These are phyloP conservation scores for Orbilia oligospora DNA, from an alignment of 2,329 filamentous ascomycete species.

Conservation along the genomic window DNA sequence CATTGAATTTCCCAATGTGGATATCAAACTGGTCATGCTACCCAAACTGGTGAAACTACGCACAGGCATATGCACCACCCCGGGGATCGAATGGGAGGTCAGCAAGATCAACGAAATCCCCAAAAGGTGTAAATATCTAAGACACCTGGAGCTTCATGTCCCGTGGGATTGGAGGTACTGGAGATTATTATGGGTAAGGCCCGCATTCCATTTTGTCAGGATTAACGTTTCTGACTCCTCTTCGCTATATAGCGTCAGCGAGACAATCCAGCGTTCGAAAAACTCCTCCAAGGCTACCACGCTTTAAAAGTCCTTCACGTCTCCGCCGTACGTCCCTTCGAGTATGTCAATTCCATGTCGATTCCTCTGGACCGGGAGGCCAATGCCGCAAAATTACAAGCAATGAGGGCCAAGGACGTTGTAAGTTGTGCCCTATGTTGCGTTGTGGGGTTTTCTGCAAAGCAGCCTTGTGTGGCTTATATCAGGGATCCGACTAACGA, in stretches of 20 bases:
- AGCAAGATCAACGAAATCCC: slow-evolving; percentile 59
- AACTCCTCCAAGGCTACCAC: slow-evolving; percentile 54
- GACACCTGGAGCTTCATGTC: slow-evolving; percentile 56
- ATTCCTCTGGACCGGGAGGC: slow-evolving; percentile 49
- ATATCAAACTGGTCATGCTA: slow-evolving; percentile 50
- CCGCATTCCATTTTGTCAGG: slow-evolving; percentile 14
- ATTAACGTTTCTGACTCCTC: slow-evolving; percentile 34
- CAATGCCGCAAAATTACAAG: slow-evolving; percentile 53
- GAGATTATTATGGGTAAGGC: slow-evolving; percentile 58
- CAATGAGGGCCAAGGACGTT: slow-evolving; percentile 54
- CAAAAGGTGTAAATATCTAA: slow-evolving; percentile 56
- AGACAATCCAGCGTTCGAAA: slow-evolving; percentile 53
- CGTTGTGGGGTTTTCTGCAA: slow-evolving; percentile 34
- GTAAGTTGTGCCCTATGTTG: slow-evolving; percentile 49
- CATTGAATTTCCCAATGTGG: slow-evolving; percentile 60
- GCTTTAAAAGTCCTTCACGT: slow-evolving; percentile 49
- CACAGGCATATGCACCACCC: slow-evolving; percentile 59
- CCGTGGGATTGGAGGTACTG: slow-evolving; percentile 59
- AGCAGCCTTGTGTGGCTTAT: slow-evolving; percentile 27
- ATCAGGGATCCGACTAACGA: slow-evolving; percentile 23
- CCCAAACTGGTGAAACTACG: slow-evolving; percentile 58
- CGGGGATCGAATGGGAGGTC: slow-evolving; percentile 60
- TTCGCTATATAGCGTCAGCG: slow-evolving; percentile 48
- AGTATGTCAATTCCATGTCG: slow-evolving; percentile 54
- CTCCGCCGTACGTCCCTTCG: slow-evolving; percentile 54